Percentiles rank a stretch among this genome's conserved stretches.
These are phyloP conservation scores for Diaporthe citri DNA, from an alignment of 2,329 filamentous ascomycete species.

Conservation along the genomic window DNA sequence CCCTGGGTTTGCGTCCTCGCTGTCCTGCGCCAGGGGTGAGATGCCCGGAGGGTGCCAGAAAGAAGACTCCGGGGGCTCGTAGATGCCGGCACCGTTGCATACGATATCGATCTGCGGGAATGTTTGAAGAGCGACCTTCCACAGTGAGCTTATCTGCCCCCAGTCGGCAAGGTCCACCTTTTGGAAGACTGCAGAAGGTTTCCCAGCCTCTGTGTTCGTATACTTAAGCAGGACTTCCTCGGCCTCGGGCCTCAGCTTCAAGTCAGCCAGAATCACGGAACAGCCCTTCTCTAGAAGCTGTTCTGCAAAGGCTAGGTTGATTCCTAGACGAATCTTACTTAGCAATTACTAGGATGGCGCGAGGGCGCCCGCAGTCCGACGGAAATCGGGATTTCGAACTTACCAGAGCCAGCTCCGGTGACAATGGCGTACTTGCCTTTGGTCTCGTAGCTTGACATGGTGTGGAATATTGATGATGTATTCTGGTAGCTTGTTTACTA, in stretches of 20 bases:
- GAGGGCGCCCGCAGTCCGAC: neutral
- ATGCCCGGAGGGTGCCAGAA: slow-evolving; percentile 48
- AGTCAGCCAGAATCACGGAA: slow-evolving; percentile 54
- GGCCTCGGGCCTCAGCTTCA: slow-evolving; percentile 52
- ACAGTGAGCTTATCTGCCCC: slow-evolving; percentile 47
- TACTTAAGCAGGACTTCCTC: slow-evolving; percentile 49
- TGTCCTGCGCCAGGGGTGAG: slow-evolving; percentile 42
- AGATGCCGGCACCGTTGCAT: slow-evolving; percentile 42
- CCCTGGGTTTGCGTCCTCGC: slow-evolving; percentile 41
- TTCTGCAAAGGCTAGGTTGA: slow-evolving; percentile 52
- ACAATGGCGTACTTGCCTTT: slow-evolving; percentile 48
- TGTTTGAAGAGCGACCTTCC: slow-evolving; percentile 40
- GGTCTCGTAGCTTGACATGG: neutral
- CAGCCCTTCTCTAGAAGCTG: slow-evolving; percentile 51
- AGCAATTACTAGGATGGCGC: neutral
- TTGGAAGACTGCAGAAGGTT: slow-evolving; percentile 51
- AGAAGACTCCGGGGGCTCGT: slow-evolving; percentile 45
- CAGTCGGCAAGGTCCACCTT: slow-evolving; percentile 53
- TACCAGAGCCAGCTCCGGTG: slow-evolving; percentile 49
- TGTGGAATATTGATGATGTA: neutral
- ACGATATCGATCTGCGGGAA: slow-evolving; percentile 42
- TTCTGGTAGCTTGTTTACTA: neutral
- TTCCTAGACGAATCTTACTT: slow-evolving; percentile 45
- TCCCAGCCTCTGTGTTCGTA: slow-evolving; percentile 43
- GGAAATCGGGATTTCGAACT: neutral